Evolutionary conservation across 495 filamentous ascomycete genomes (phyloP).

Genomic region (Podospora pseudocomata): DNA sequence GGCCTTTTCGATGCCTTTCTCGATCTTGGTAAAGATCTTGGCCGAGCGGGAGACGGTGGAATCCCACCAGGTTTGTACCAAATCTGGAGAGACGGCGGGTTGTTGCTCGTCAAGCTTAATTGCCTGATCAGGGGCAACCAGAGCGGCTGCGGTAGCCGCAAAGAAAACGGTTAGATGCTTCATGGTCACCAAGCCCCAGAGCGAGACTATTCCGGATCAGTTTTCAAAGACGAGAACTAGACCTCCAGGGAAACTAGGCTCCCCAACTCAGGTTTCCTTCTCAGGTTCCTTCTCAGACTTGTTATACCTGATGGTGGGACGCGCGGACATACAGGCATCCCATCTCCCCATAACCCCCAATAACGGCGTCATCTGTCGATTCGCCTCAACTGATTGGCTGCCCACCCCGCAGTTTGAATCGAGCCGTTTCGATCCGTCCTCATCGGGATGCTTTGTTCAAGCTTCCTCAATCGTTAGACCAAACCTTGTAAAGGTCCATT

Average conservation of each 20-base stretch:
- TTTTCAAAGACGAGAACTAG: neutral
- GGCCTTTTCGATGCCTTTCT: conserved; percentile 17
- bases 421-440: conserved; percentile 5
- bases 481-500: neutral
- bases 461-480: neutral
- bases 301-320: neutral
- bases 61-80: conserved; percentile 22
- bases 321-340: conserved; percentile 7
- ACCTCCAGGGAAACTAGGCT: neutral
- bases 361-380: conserved; percentile 8
- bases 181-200: conserved; percentile 21
- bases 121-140: conserved; percentile 55
- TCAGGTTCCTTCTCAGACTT: neutral
- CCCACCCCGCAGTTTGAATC: neutral
- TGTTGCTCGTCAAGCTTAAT: conserved; percentile 18
- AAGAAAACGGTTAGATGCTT: conserved; percentile 49
- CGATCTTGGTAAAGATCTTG: conserved; percentile 17
- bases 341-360: neutral
- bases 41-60: conserved; percentile 15
- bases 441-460: neutral
- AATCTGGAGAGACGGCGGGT: neutral
- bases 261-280: neutral
- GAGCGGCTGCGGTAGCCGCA: conserved; percentile 50
- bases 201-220: neutral
- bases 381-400: conserved; percentile 1